These are phyloP conservation scores for Circinella umbellata DNA, from an alignment of 371 early-diverging fungal genomes.

Conservation along the genomic window DNA sequence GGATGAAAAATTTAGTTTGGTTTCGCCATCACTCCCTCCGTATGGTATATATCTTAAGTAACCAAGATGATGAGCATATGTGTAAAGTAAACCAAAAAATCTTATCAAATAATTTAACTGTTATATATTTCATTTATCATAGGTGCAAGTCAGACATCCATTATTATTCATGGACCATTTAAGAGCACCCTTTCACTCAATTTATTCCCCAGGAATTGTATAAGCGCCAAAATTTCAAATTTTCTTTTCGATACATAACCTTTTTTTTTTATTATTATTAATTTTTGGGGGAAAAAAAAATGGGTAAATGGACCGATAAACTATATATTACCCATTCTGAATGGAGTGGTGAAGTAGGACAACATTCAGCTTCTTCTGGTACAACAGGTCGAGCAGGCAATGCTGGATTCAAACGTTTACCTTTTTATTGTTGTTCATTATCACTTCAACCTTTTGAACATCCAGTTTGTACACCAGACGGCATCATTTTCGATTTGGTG, in stretches of 20 bases:
- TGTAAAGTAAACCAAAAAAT: too few species aligned
- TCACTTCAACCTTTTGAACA: constrained; percentile 86
- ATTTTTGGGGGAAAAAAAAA: constrained; percentile 6
- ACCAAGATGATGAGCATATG: too few species aligned
- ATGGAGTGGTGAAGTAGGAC: constrained; percentile 85
- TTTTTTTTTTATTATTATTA: neutral
- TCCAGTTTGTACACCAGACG: constrained; percentile 89
- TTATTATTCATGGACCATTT: too few species aligned
- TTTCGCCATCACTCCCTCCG: too few species aligned
- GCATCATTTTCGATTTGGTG: constrained; percentile 85
- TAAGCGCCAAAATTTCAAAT: too few species aligned
- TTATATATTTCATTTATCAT: too few species aligned
- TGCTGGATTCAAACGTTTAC: constrained; percentile 72
- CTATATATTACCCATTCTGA: constrained; percentile 89
- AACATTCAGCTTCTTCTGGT: constrained; percentile 70
- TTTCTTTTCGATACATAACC: neutral
- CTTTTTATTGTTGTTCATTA: constrained; percentile 87
- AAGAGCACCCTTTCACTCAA: too few species aligned
- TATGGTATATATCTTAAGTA: too few species aligned
- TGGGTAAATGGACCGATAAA: constrained; percentile 63
- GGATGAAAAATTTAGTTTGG: too few species aligned
- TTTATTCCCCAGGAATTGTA: too few species aligned
- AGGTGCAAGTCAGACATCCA: too few species aligned
- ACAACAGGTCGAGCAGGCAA: constrained; percentile 42
- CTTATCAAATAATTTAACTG: too few species aligned